Evolutionary conservation across 2,329 filamentous ascomycete species (phyloP), one percentile per base, ranked within the genome.

Genomic region (Pyricularia sp.): DNA sequence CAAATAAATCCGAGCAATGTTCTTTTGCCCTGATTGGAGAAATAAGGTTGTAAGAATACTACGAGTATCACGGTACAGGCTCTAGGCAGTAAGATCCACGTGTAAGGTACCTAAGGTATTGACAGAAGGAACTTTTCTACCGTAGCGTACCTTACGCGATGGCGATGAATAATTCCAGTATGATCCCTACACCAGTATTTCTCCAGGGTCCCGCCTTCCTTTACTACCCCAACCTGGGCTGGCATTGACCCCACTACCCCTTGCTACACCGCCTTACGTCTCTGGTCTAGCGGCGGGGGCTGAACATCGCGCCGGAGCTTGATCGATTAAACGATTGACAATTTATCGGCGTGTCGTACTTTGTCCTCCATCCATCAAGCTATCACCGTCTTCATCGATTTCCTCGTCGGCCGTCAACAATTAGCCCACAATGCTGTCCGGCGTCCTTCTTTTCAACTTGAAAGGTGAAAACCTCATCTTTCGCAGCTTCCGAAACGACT

Each of bases 381-480:
- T n/a, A 14, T 28, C 61, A 31, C 42, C 6, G n/a, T n/a, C 42
- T n/a, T 55, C 42, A 55, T 55, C 42, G 20, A 17, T 11, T 26
- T 25, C 12, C 7, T 28, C 23, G 25, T 64, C 61, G 61, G 17
- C 61, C 61, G 61, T 28, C 12, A 14, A 28, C 23, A 64, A 64
- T 64, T 9, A 64, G 30, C 64, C 73, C 82, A 90, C 76, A 72
- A 99, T 99, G 96, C 85, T 99, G 74, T 98, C 94, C 74, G 95
- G 95, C 70, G 94, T 99, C 77, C 89, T 99, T 74, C 90, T 99
- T 74, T 99, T 99, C 86, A 99, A 99, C 75, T 95, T 99, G 80
- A 99, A 99, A 83, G 95, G 95, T 82, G 95, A 99, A 84, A 97
- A 99, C 81, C 92, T 99, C 77, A 99, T 99, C 81, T 97, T 99